Evolutionary conservation across 257 asterid species (phyloP).

Genomic region (Ajuga chamaepitys): DNA sequence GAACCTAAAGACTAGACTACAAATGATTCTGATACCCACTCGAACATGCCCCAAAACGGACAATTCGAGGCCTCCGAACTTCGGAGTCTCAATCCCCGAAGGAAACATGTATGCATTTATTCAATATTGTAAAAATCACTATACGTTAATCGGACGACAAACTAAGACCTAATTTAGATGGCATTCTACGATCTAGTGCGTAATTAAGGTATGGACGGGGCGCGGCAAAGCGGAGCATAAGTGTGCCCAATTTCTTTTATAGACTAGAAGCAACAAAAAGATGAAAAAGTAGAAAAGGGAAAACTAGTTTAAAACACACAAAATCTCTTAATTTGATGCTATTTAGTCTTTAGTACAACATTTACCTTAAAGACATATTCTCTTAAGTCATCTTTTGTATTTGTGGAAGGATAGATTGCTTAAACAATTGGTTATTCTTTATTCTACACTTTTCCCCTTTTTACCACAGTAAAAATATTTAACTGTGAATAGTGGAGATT

Average conservation of each 20-base stretch:
- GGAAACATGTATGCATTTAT: no score
- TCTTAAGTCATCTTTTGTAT: background rate
- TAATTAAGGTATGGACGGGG: no score
- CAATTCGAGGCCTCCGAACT: no score
- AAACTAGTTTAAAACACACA: background rate
- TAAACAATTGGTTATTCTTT: constrained; percentile 24
- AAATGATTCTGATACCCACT: no score
- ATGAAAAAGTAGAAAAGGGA: background rate
- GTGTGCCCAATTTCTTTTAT: background rate
- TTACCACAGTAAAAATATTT: background rate
- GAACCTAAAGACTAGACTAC: no score
- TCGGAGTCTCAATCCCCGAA: no score
- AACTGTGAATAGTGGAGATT: background rate
- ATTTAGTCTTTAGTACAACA: background rate
- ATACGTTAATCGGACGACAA: no score
- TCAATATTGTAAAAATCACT: no score
- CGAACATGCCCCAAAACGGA: no score
- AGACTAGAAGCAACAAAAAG: constrained; percentile 21
- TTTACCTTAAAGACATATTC: constrained; percentile 19
- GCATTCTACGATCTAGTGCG: no score
- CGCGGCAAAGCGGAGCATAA: no score
- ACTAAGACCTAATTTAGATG: no score
- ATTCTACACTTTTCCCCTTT: background rate
- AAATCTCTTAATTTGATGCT: constrained; percentile 5
- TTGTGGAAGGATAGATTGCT: constrained; percentile 20